phyloP scores from a whole-genome alignment of 805 yeast species.

The Tetrapisispora fleetii region DNA sequence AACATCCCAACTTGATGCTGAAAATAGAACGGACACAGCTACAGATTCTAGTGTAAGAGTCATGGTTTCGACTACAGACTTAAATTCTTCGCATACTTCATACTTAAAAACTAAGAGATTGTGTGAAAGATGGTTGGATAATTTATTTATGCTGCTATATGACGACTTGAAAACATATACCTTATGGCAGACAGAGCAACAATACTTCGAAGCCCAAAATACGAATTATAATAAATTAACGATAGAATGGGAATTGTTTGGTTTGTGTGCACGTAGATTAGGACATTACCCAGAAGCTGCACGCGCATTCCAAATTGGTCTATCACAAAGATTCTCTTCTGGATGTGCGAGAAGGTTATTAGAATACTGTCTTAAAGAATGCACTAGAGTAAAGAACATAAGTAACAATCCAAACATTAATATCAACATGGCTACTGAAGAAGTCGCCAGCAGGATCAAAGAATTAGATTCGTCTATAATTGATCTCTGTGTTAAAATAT shows the following conservation, averaged over 20 bases:
- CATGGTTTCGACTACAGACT: slow-evolving; percentile 1
- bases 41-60: neutral
- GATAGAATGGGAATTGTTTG: slow-evolving; percentile 87
- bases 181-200: slow-evolving; percentile 84
- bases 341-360: slow-evolving; percentile 67
- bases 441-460: slow-evolving; percentile 24
- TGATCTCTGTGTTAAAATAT: slow-evolving; percentile 59
- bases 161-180: slow-evolving; percentile 78
- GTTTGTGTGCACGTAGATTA: slow-evolving; percentile 73
- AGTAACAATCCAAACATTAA: slow-evolving; percentile 10
- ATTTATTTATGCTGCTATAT: slow-evolving; percentile 56
- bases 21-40: neutral
- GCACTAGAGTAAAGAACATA: slow-evolving; percentile 19
- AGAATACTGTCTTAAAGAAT: slow-evolving; percentile 50
- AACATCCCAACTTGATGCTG: neutral
- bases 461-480: slow-evolving; percentile 47
- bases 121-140: slow-evolving; percentile 76
- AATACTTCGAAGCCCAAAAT: slow-evolving; percentile 84
- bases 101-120: slow-evolving; percentile 51
- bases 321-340: slow-evolving; percentile 69
- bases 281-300: slow-evolving; percentile 85
- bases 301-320: slow-evolving; percentile 66
- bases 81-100: slow-evolving; percentile 8
- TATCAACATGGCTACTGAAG: slow-evolving; percentile 23
- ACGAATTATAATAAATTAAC: slow-evolving; percentile 68